Evolutionary conservation across 345 rosid species (phyloP), one percentile per base, ranked within the genome.

Genomic region (Anacardium occidentale): DNA sequence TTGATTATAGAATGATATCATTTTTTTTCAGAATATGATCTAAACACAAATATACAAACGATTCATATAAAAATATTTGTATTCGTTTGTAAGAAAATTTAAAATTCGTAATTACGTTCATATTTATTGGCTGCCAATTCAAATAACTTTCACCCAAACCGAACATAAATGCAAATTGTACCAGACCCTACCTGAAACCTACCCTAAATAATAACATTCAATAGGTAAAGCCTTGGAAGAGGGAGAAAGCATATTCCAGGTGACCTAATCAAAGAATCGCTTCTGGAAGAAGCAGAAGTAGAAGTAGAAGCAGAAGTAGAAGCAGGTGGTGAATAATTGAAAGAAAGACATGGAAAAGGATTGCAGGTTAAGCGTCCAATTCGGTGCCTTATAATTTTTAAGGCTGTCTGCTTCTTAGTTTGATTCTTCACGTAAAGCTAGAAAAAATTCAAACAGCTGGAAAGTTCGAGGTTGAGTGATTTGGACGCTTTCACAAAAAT

Each of bases 391-490:
- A 2, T 20, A 26, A 5, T 5, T 65, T 32, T 54, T 32, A 73
- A 74, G 75, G 18, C 44, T 52, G 26, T 15, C 37, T 68, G 42
- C 52, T 37, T 17, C 44, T 15, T 7, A 24, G 2, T 53, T n/a
- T 66, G 64, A 69, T 62, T 66, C 73, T 34, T 40, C 42, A 73
- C 69, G 70, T 81, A 81, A 79, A 0, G 3, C 34, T 29, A n/a
- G 17, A n/a, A 22, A 48, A 59, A 67, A 0, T 7, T 51, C 54
- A 3, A 42, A 24, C 75, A 76, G 71, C 79, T 70, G 53, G 70
- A 70, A 53, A 56, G 29, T 17, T 8, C 53, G 45, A 4, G 3
- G 26, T 63, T 54, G 66, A 25, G 62, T 65, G 66, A 57, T 34
- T 44, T 48, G 1, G 20, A 68, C 68, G 78, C 51, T 7, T 14